Conservation (phyloP, 2,329 filamentous ascomycete species). For the Cercospora sp. region DNA sequence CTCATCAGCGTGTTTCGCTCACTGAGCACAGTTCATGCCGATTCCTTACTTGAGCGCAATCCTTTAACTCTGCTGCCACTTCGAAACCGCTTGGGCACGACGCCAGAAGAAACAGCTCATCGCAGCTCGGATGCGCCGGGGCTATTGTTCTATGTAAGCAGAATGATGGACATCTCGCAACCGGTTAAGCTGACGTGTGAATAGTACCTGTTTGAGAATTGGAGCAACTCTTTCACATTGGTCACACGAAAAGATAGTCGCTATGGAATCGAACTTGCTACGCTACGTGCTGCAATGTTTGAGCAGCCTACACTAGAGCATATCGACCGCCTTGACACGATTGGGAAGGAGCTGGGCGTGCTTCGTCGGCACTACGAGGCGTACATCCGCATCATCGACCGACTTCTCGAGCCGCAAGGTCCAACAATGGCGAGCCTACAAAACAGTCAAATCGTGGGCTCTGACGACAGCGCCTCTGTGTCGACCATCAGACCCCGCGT, state of each 20-base stretch:
- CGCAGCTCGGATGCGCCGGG: constrained; percentile 57
- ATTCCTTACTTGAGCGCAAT: constrained; percentile 38
- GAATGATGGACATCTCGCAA: background rate
- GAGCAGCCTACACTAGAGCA: constrained; percentile 49
- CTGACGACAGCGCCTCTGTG: constrained; percentile 28
- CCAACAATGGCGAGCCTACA: constrained; percentile 48
- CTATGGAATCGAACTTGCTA: constrained; percentile 49
- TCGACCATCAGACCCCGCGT: constrained; percentile 30
- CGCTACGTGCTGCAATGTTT: constrained; percentile 57
- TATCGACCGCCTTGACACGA: constrained; percentile 57
- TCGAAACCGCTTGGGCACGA: constrained; percentile 47
- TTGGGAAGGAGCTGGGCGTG: constrained; percentile 62
- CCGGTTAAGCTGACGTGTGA: background rate
- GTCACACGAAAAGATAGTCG: constrained; percentile 52
- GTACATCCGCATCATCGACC: constrained; percentile 61
- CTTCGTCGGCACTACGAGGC: constrained; percentile 62
- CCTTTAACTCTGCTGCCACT: constrained; percentile 49
- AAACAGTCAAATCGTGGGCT: constrained; percentile 43
- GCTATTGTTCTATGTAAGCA: constrained; percentile 57
- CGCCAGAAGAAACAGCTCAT: constrained; percentile 50
- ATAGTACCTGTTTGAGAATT: constrained; percentile 66
- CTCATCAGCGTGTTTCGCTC: constrained; percentile 63
- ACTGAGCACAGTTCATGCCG: constrained; percentile 54
- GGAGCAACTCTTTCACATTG: constrained; percentile 60
- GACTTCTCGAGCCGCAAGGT: constrained; percentile 54